phyloP scores from a whole-genome alignment of 2,329 filamentous ascomycete species.

The Neonectria sp. region DNA sequence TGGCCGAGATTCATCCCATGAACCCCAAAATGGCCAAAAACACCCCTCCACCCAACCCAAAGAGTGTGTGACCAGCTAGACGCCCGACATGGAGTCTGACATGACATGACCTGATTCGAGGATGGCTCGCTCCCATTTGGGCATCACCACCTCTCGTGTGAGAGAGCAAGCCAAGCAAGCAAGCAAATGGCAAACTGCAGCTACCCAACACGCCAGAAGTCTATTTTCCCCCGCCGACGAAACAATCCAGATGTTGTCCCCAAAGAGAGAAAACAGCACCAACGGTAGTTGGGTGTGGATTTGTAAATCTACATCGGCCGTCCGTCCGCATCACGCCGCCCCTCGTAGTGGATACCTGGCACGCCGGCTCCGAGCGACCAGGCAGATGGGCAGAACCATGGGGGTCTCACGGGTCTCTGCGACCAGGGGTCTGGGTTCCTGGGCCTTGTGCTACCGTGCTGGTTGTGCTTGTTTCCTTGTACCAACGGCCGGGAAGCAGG shows the following conservation, averaged over 20 bases:
- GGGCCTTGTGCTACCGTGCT: slow-evolving; percentile 15
- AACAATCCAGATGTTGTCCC: slow-evolving; percentile 13
- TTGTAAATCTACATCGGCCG: slow-evolving; percentile 23
- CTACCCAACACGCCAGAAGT: slow-evolving; percentile 2
- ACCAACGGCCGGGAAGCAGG: background rate
- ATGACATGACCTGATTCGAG: slow-evolving; percentile 28
- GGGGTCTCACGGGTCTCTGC: slow-evolving; percentile 27
- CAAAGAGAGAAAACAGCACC: slow-evolving; percentile 1
- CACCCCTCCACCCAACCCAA: slow-evolving; percentile 21
- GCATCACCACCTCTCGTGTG: slow-evolving; percentile 12
- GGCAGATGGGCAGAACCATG: slow-evolving; percentile 24
- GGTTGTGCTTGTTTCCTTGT: slow-evolving; percentile 6
- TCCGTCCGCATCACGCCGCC: slow-evolving; percentile 11
- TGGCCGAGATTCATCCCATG: slow-evolving; percentile 19
- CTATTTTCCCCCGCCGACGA: slow-evolving; percentile 1
- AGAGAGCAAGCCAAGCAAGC: slow-evolving; percentile 1
- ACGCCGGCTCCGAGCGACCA: slow-evolving; percentile 10
- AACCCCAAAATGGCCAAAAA: slow-evolving; percentile 18
- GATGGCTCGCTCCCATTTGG: slow-evolving; percentile 19
- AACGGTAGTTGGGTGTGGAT: background rate
- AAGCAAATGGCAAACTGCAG: slow-evolving; percentile 5
- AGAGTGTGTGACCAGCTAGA: slow-evolving; percentile 21
- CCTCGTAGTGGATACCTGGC: slow-evolving; percentile 21
- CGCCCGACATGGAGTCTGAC: slow-evolving; percentile 14
- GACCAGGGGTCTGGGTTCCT: slow-evolving; percentile 25